Evolutionary conservation across 371 early-diverging fungal species (phyloP), one percentile per base, ranked within the genome.

Genomic region (Syncephalastrum sp.): DNA sequence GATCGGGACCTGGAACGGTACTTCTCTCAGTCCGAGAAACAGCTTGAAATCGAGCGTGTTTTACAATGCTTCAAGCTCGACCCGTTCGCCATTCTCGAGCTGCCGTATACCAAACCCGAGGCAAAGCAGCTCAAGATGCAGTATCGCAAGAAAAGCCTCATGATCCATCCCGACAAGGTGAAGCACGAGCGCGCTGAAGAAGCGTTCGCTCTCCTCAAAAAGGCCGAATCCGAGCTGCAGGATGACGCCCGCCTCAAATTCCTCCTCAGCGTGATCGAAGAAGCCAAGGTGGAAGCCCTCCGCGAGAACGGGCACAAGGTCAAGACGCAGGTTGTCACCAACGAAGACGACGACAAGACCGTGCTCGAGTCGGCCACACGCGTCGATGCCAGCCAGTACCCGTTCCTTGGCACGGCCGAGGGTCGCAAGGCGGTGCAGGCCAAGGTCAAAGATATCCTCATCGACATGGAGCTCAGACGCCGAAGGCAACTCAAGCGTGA

Each of bases 81-180:
- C 68, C 96, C 94, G 14, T 87, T 93, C 59, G 86, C 84, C 14
- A 80, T 95, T 53, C 83, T 95, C 1, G 87, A 89, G 16, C 76
- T 94, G n/a, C 80, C 89, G 4, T 74, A 71, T 29, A 67, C 50
- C 17, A 83, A 81, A 50, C 75, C 72, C 44, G 76, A 82, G 3
- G 59, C 82, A 3, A 79, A 85, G 43, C 80, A 83, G 14, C 74
- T 92, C 69, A 91, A 91, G 62, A 57, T 80, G 45, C 82, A 83
- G 3, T 95, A 91, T 77, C 84, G 96, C 33, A 86, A 83, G 57
- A 91, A 91, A 66, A 92, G 93, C 56, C 82, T 93, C 19, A 89
- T 92, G 69, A 88, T 92, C 33, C 96, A 95, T 63, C 96, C 96
- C 3, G 96, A 95, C 71, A 95, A 92, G 62, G 81, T 85, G 33